Conservation (phyloP, 2,329 filamentous ascomycete species). For the Alternaria dauci region DNA sequence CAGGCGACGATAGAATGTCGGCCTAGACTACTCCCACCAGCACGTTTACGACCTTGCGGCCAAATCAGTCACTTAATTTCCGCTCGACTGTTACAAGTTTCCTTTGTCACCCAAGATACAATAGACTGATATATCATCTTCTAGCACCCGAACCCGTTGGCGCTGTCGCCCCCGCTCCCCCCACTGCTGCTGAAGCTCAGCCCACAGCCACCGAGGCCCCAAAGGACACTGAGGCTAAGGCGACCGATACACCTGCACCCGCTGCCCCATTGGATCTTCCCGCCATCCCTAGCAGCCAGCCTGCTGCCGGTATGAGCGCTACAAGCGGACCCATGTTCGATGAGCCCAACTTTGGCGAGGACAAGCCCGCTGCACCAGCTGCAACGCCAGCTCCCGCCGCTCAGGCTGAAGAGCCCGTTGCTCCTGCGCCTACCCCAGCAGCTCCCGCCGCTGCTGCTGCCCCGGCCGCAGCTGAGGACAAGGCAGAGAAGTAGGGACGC, state of each 20-base stretch:
- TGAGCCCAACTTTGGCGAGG: slow-evolving; percentile 39
- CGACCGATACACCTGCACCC: slow-evolving; percentile 22
- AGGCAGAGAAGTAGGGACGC: slow-evolving; percentile 8
- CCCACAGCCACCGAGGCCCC: slow-evolving; percentile 28
- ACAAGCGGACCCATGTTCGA: slow-evolving; percentile 50
- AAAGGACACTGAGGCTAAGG: slow-evolving; percentile 28
- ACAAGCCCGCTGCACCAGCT: slow-evolving; percentile 25
- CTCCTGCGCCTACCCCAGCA: slow-evolving; percentile 5
- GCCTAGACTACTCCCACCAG: slow-evolving; percentile 15
- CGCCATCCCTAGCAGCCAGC: slow-evolving; percentile 36
- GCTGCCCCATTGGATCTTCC: slow-evolving; percentile 31
- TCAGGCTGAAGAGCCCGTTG: not conserved
- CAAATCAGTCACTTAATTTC: slow-evolving; percentile 4
- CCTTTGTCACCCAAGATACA: slow-evolving; percentile 22
- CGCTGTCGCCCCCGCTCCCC: slow-evolving; percentile 40
- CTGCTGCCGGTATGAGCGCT: slow-evolving; percentile 50
- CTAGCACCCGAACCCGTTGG: slow-evolving; percentile 46
- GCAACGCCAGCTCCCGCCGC: slow-evolving; percentile 21
- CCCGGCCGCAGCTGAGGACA: slow-evolving; percentile 8
- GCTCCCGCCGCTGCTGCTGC: not conserved
- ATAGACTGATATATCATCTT: slow-evolving; percentile 34
- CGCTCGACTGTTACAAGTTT: not conserved
- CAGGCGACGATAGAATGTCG: slow-evolving; percentile 33
- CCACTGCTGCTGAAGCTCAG: slow-evolving; percentile 39
- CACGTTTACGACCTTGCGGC: slow-evolving; percentile 9